Evolutionary conservation across 2,329 filamentous ascomycete species (phyloP).

Genomic region (Hypoxylon sp.): DNA sequence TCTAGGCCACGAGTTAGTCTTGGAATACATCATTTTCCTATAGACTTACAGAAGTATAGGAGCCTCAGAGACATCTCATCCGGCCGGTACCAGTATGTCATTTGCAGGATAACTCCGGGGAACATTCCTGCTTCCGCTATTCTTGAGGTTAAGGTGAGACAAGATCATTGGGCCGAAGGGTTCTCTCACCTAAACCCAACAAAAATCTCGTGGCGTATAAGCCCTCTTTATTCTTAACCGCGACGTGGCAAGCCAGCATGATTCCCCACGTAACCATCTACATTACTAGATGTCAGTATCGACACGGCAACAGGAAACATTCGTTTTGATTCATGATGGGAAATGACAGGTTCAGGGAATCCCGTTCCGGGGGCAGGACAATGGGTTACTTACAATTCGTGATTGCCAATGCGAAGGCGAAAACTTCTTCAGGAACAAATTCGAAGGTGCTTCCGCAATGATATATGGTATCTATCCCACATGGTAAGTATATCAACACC

Average conservation of each 20-base stretch:
- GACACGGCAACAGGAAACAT: not conserved
- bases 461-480: slow-evolving; percentile 50
- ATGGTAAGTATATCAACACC: too few relatives aligned
- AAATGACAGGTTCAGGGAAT: too few relatives aligned
- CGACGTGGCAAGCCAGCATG: slow-evolving; percentile 46
- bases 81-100: slow-evolving; percentile 58
- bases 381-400: slow-evolving; percentile 42
- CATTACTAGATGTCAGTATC: not conserved
- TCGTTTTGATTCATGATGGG: too few relatives aligned
- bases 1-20: slow-evolving; percentile 32
- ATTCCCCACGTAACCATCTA: slow-evolving; percentile 52
- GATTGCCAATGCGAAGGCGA: slow-evolving; percentile 52
- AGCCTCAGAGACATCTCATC: slow-evolving; percentile 57
- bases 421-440: slow-evolving; percentile 51
- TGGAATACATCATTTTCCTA: not conserved
- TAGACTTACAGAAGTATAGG: slow-evolving; percentile 54
- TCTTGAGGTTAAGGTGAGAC: not conserved
- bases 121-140: slow-evolving; percentile 53
- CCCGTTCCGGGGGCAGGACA: too few relatives aligned
- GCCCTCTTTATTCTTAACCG: slow-evolving; percentile 50
- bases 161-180: too few relatives aligned
- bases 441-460: slow-evolving; percentile 52
- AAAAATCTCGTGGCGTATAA: slow-evolving; percentile 51
- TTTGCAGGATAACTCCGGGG: slow-evolving; percentile 53
- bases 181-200: slow-evolving; percentile 48